Base-by-base conservation (phyloP, 345 rosid genomes). In the Luvunga scandens region DNA sequence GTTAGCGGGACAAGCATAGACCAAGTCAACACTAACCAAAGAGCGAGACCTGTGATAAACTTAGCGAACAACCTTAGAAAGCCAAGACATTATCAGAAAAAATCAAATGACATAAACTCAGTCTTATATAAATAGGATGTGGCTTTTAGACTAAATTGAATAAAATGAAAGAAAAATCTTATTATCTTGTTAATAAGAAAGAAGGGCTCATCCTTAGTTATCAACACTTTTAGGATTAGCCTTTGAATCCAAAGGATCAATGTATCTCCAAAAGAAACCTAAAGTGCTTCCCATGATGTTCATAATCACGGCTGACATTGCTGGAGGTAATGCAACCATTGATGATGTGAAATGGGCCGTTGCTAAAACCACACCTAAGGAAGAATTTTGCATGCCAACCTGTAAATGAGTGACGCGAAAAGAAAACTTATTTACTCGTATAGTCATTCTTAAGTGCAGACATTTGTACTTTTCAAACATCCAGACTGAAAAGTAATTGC, bases 321-420 rank as follows among this genome's bases (percentile, higher is more conserved):
- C 93, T 0, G 88, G 78, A 1, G 92, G 91, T 75, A 90, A 71
- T 27, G 92, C 89, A 60, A 88, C 93, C 86, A 81, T 71, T 2
- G 92, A 81, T n/a, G 90, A 88, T 14, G 85, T n/a, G 75, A 91
- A 91, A 83, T 89, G 95, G 33, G 90, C 27, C 48, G 95, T 79
- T 5, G 93, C 92, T 77, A 91, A 83, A 33, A 91, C 91, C 76
- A 91, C 93, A 2, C 91, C 91, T 33, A 89, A 81, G 4, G 95
- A 84, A 64, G 95, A 91, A 72, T 87, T 89, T 77, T 89, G 95
- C 91, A 91, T 89, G n/a, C 93, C 95, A 69, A 91, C 86, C 94
- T 91, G 86, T 75, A 73, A 69, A 9, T 25, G 3, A 36, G 5
- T 9, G 28, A 14, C 7, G 13, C 19, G 3, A 19, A 2, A 7